phyloP scores from a whole-genome alignment of 192 early-diverging fungal genomes.

The Coemansia sp. region DNA sequence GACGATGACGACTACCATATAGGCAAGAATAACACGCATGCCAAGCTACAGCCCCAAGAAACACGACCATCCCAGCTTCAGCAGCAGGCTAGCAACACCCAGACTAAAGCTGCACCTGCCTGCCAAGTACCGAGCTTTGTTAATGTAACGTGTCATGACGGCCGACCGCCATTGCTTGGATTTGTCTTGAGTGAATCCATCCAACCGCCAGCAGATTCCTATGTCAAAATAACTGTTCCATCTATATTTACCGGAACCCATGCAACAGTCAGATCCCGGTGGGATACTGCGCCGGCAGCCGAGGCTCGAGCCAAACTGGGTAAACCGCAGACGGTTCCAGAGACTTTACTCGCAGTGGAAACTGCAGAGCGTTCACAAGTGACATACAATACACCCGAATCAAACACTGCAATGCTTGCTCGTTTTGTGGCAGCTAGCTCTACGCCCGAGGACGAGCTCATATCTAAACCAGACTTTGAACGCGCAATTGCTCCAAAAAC shows the following conservation, averaged over 20 bases:
- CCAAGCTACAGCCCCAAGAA: background rate
- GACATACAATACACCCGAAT: background rate
- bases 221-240: slow-evolving; percentile 13
- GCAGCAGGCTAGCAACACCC: background rate
- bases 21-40: background rate
- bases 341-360: background rate
- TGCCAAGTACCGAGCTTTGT: background rate
- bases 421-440: slow-evolving; percentile 10
- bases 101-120: background rate
- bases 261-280: background rate
- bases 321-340: background rate
- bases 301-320: background rate
- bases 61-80: background rate
- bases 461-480: background rate
- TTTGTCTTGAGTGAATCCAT: slow-evolving; percentile 11
- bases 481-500: background rate
- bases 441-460: background rate
- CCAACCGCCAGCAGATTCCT: slow-evolving; percentile 2
- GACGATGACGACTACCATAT: too few relatives aligned
- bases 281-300: background rate
- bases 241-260: slow-evolving; percentile 12
- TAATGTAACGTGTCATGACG: slow-evolving; percentile 12
- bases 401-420: slow-evolving; percentile 16
- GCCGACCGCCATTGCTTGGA: slow-evolving; percentile 12
- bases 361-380: background rate